Conservation (phyloP, 768 basidiomycete genomes). For the Pluteus cervinus region DNA sequence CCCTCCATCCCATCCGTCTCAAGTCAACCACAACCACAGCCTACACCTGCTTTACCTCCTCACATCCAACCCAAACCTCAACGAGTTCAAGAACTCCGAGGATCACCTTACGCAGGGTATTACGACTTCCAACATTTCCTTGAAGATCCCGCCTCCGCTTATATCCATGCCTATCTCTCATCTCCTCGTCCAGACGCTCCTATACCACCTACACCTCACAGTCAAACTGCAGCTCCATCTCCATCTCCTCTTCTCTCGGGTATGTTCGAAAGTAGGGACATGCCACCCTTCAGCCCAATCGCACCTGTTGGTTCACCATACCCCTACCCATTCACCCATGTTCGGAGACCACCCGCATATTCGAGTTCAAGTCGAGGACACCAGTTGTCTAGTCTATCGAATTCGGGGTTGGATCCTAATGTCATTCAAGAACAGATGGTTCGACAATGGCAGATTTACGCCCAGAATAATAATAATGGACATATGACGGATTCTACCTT, state of each 20-base stretch:
- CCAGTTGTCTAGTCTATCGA: conserved; percentile 22
- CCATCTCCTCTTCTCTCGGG: conserved; percentile 61
- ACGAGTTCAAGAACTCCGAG: conserved; percentile 58
- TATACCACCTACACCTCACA: conserved; percentile 75
- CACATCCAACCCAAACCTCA: no score
- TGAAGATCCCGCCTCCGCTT: conserved; percentile 55
- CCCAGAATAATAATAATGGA: conserved; percentile 57
- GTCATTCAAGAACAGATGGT: conserved; percentile 66
- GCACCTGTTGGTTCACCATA: conserved; percentile 69
- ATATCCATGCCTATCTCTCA: conserved; percentile 53
- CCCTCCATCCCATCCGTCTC: no score
- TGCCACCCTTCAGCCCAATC: conserved; percentile 44
- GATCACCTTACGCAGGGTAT: no score
- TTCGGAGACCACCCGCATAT: conserved; percentile 47
- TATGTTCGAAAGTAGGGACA: conserved; percentile 30
- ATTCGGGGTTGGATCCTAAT: conserved; percentile 28
- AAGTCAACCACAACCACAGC: no score
- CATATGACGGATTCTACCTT: conserved; percentile 67
- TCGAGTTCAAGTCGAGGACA: conserved; percentile 24
- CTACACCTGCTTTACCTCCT: no score
- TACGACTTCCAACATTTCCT: no score
- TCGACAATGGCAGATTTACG: conserved; percentile 74
- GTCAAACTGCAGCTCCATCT: conserved; percentile 66
- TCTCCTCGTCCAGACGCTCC: conserved; percentile 68
- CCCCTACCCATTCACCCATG: conserved; percentile 72